Evolutionary conservation across 306 rosid genomes (phyloP), one percentile per base, ranked within the genome.

Genomic region (Cucurbita ficifolia): DNA sequence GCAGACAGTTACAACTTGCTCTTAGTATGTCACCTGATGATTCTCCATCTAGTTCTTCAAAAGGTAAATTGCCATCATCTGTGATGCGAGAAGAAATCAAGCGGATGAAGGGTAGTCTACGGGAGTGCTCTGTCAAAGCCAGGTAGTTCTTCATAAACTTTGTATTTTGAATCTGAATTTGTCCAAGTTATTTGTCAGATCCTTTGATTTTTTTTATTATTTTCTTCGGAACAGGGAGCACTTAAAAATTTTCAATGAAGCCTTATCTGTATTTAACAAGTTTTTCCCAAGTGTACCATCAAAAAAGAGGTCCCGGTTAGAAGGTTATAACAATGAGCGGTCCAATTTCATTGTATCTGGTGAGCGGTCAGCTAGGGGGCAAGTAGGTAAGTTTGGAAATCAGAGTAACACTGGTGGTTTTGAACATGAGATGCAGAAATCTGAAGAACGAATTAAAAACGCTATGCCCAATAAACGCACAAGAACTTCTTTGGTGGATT

Each of bases 251-350:
- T 87, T 94, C 84, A 80, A 35, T n/a, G 97, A 94, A 39, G 90
- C 96, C 52, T 81, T 94, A 76, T 87, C 85, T 45, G 89, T 79
- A 29, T 94, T 94, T 77, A 85, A 94, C 83, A 85, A 87, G 74
- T 80, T 81, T 82, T 94, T 94, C 85, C 97, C 96, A 22, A 83
- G 86, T 54, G 60, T 89, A 60, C 88, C 87, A 75, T 87, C 94
- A 58, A 94, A 94, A 83, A 94, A 94, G 88, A 94, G 99, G 83
- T 94, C 99, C 40, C 89, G 99, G 74, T 83, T 83, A 79, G 99
- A 94, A 83, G 68, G 84, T 57, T 88, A 84, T 79, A 80, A 89
- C 45, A 84, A 70, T 76, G 97, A 90, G 33, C 89, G 96, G 19
- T 82, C 96, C 76, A 72, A 78, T 85, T 82, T 77, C 77, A 78